Conservation (phyloP, 306 rosid species). For the Prunus mongolica region DNA sequence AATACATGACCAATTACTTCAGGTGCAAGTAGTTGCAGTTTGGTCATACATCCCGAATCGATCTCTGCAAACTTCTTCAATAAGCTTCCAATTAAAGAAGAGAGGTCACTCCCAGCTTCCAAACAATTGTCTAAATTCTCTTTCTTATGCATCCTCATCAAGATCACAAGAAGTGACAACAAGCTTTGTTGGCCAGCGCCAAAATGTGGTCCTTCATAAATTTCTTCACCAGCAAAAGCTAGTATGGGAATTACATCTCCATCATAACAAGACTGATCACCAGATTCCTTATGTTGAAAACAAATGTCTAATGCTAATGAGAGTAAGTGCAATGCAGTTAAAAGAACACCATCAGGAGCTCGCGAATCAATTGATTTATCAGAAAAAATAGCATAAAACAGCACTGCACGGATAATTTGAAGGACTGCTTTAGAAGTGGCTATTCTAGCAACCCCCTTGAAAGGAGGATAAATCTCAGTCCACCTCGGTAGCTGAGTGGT, state of each 20-base stretch:
- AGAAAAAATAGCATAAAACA: slow-evolving; percentile 74
- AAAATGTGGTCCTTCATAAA: slow-evolving; percentile 38
- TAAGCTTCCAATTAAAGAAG: slow-evolving; percentile 60
- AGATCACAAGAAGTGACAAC: slow-evolving; percentile 78
- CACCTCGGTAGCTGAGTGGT: slow-evolving; percentile 74
- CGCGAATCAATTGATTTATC: slow-evolving; percentile 69
- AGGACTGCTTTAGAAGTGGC: slow-evolving; percentile 82
- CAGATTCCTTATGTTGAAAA: slow-evolving; percentile 54
- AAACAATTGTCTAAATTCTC: slow-evolving; percentile 43
- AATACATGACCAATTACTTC: slow-evolving; percentile 50
- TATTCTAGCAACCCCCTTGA: slow-evolving; percentile 67
- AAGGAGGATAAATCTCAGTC: slow-evolving; percentile 78
- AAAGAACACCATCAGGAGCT: slow-evolving; percentile 81
- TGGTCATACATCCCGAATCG: slow-evolving; percentile 64
- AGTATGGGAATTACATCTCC: slow-evolving; percentile 57
- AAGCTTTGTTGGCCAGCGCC: slow-evolving; percentile 71
- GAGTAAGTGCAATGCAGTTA: slow-evolving; percentile 80
- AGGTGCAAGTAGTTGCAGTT: slow-evolving; percentile 74
- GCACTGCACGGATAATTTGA: slow-evolving; percentile 74
- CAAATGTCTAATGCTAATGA: slow-evolving; percentile 78
- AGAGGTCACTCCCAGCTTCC: slow-evolving; percentile 67
- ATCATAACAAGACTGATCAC: slow-evolving; percentile 30
- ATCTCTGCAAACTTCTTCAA: slow-evolving; percentile 84
- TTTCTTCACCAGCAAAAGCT: slow-evolving; percentile 58
- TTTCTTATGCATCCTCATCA: slow-evolving; percentile 66